Base-by-base conservation (phyloP, 441 rosid genomes). In the Viola pubescens region DNA sequence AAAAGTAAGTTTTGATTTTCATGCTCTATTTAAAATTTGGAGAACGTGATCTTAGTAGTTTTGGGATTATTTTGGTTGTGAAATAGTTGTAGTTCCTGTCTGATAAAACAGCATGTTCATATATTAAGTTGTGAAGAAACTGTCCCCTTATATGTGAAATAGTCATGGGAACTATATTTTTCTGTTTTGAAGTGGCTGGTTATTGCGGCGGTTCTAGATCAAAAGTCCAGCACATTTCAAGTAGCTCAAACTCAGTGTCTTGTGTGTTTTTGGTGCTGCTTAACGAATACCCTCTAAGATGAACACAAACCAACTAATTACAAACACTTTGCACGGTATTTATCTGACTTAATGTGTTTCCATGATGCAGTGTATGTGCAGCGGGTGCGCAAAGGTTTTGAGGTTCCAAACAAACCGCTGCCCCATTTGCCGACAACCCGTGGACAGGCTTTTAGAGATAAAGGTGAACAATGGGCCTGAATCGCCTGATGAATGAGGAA, bases 401-500 rank as follows among this genome's bases (percentile, higher is more conserved):
- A 76, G 94, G 84, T 83, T 81, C 67, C 94, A 89, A 65, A 82
- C 94, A 2, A 79, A 80, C 49, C 80, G 89, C 6, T 92, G 98
- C 73, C 98, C 98, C 2, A 89, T 92, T 46, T 92, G 98, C 70
- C 73, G 98, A 60, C 97, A 89, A 59, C 97, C 91, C 3, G 90
- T 92, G 0, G 95, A 92, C 73, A 78, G 98, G 75, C 95, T 89
- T 62, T 72, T 89, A 77, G 97, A 89, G 80, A 87, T 92, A 43
- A 87, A 79, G 73, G 87, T 92, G 59, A 83, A 79, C 58, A 69
- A 80, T 53, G 81, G 73, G 2, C 58, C 75, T 13, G 83, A 80
- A 41, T 80, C 71, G 2, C 58, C 75, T 13, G 83, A 80, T 42
- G 83, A 79, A 65, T 75, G 75, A 81, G 49, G 52, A 47, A 62